A percentile compares a stretch with the other conserved stretches of the same genome.
Evolutionary conservation across 1,139 yeast genomes (phyloP).

Genomic region (Candida buenavistaensis): DNA sequence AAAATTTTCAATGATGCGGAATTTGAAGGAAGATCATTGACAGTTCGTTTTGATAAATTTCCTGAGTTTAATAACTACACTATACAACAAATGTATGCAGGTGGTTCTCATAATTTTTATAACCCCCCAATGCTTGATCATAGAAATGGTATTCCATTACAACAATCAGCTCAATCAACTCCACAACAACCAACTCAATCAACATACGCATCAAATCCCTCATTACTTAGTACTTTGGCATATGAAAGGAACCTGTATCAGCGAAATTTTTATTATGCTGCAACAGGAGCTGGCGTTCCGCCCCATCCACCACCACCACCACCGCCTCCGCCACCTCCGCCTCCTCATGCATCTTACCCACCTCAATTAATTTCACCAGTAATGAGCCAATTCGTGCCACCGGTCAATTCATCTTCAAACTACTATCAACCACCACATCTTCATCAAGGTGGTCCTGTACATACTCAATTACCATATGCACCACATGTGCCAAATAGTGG

Average conservation of each 20-base stretch:
- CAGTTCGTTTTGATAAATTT: constrained; percentile 58
- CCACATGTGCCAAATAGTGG: background rate
- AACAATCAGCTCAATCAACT: background rate
- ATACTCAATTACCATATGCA: too few species aligned
- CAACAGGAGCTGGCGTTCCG: constrained; percentile 2
- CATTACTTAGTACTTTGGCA: constrained; percentile 27
- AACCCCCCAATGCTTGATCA: background rate
- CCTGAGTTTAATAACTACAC: constrained; percentile 42
- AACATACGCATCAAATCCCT: constrained; percentile 6
- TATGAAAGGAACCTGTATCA: constrained; percentile 38
- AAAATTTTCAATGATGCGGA: constrained; percentile 47
- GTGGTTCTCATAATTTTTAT: background rate
- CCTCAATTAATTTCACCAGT: background rate
- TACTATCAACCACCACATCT: constrained; percentile 1
- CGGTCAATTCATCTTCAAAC: background rate
- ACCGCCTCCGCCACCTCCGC: constrained; percentile 4
- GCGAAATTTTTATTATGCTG: constrained; percentile 33
- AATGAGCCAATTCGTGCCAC: background rate
- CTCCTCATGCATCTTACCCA: background rate
- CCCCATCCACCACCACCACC: constrained; percentile 3
- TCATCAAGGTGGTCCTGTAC: background rate
- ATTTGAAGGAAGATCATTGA: constrained; percentile 59
- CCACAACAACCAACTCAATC: constrained; percentile 1
- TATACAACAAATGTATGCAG: constrained; percentile 23
- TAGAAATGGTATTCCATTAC: background rate